Percentiles rank a stretch among this genome's conserved stretches.
Conservation (phyloP, 2,329 filamentous ascomycete genomes). For the Talaromyces islandicus region DNA sequence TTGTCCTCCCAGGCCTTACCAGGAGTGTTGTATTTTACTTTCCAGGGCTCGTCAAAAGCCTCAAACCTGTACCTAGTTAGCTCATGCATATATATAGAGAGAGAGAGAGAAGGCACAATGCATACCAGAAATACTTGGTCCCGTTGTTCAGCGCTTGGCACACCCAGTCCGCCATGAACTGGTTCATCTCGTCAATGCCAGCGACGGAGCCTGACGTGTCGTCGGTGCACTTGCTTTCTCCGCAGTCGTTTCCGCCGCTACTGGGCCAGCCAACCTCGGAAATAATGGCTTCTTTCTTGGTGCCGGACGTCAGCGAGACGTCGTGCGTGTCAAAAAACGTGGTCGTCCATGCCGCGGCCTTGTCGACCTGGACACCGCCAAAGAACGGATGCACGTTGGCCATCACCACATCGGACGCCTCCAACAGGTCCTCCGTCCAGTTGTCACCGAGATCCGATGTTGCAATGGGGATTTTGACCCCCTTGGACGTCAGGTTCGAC, state of each 20-base stretch:
- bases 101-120: constrained; percentile 10
- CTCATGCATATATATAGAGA: background rate
- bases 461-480: constrained; percentile 68
- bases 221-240: constrained; percentile 52
- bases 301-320: constrained; percentile 55
- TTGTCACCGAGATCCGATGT: constrained; percentile 86
- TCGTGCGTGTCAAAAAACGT: constrained; percentile 72
- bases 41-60: constrained; percentile 96
- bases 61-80: constrained; percentile 58
- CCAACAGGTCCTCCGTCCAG: constrained; percentile 67
- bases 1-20: constrained; percentile 84
- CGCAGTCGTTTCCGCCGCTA: constrained; percentile 73
- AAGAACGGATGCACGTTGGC: constrained; percentile 97
- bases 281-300: constrained; percentile 68
- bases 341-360: constrained; percentile 74
- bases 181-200: constrained; percentile 72
- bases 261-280: constrained; percentile 90
- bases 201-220: constrained; percentile 63
- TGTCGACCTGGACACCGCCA: constrained; percentile 62
- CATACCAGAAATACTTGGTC: constrained; percentile 88
- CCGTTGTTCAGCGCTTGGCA: constrained; percentile 73
- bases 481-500: constrained; percentile 62
- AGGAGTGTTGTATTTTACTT: constrained; percentile 63
- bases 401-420: constrained; percentile 81
- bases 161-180: constrained; percentile 80